Evolutionary conservation across 2,329 filamentous ascomycete species (phyloP), one percentile per base, ranked within the genome.

Genomic region (Talaromyces funiculosus): DNA sequence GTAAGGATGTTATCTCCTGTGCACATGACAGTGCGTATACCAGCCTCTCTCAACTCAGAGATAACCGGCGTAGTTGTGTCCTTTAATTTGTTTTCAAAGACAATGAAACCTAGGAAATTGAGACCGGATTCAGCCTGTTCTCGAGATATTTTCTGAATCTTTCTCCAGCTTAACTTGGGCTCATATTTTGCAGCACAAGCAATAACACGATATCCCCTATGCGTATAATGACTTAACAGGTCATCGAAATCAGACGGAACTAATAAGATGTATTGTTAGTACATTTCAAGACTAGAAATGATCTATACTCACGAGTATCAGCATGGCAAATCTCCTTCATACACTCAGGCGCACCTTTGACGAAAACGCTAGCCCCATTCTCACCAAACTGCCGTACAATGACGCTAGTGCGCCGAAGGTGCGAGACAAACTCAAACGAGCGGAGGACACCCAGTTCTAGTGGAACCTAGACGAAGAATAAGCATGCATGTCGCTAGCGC

Each of bases 71-170:
- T 83, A 0, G 93, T 97, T 20, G 85, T 92, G 1, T 90, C 87
- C 74, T 99, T 99, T 63, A 99, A 79, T 76, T 99, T 99, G 78
- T 99, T 99, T 77, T 99, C 94, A 68, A 99, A 99, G 58, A 99
- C 88, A 70, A 99, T 97, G 76, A 99, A 99, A 4, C 94, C 94
- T 37, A 92, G 83, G 70, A 99, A 97, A 49, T 93, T 86, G 10
- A 99, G 83, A 33, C 86, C 82, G 3, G 85, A 88, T 74, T 99
- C 94, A 8, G 90, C 92, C 57, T 97, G 90, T 40, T 86, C 79
- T 31, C 94, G 88, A 67, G 86, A 89, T 88, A 97, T 92, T 77
- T 96, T 96, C 70, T 97, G 92, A 6, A 92, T 87, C 72, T 95
- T 96, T 59, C 96, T 86, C 92, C 92, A 97, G 68, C 88, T 95